Conservation (phyloP, 495 filamentous ascomycete species). For the Emericellopsis terricola region DNA sequence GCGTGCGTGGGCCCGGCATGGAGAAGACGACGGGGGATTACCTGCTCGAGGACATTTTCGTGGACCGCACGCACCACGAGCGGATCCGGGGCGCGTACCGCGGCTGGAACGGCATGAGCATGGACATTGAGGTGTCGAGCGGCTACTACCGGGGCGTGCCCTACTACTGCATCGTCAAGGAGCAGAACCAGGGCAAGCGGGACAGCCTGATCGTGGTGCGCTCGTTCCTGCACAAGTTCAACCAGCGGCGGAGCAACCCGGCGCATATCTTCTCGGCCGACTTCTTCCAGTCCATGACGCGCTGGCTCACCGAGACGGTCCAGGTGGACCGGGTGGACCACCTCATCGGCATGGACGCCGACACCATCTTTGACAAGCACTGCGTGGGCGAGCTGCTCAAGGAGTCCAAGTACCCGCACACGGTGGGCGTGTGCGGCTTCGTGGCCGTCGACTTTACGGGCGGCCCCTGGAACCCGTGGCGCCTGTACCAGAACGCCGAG, state of each 20-base stretch:
- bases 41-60: constrained; percentile 46
- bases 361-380: constrained; percentile 11
- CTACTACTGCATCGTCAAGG: constrained; percentile 41
- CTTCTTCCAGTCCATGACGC: constrained; percentile 10
- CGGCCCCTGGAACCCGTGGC: constrained; percentile 8
- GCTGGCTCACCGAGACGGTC: constrained; percentile 7
- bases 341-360: constrained; percentile 15
- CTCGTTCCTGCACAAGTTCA: constrained; percentile 67
- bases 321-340: constrained; percentile 9
- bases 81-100: constrained; percentile 49
- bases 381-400: constrained; percentile 10
- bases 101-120: constrained; percentile 59
- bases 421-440: constrained; percentile 14
- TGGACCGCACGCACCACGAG: constrained; percentile 37
- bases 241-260: constrained; percentile 6
- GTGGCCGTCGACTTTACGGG: constrained; percentile 11
- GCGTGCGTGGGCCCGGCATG: constrained; percentile 62
- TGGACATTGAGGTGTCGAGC: constrained; percentile 50
- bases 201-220: constrained; percentile 64
- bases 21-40: constrained; percentile 52
- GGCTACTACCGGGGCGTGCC: constrained; percentile 52
- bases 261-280: constrained; percentile 10
- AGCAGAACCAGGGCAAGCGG: constrained; percentile 62
- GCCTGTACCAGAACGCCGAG: constrained; percentile 12
- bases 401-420: constrained; percentile 8